These are phyloP conservation scores for Tieghemostelium lacteum DNA, from an alignment of 78 protist genomes.

Conservation along the genomic window DNA sequence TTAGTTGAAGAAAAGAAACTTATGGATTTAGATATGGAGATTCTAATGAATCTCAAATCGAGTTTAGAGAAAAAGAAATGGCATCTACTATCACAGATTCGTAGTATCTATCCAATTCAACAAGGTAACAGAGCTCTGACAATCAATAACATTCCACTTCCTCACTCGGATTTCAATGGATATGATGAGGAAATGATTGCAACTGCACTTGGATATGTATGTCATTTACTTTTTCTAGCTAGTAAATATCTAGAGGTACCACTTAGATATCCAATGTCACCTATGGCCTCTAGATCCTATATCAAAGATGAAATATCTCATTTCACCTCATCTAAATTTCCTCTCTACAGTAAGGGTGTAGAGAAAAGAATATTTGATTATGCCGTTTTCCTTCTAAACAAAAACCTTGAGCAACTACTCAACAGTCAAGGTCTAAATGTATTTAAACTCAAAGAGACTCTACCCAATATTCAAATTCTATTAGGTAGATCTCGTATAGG, in stretches of 20 bases:
- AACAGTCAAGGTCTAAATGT: slow-evolving; percentile 64
- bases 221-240: slow-evolving; percentile 61
- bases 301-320: slow-evolving; percentile 78
- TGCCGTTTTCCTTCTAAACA: slow-evolving; percentile 80
- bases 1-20: slow-evolving; percentile 18
- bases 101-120: slow-evolving; percentile 58
- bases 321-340: slow-evolving; percentile 68
- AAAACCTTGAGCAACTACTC: slow-evolving; percentile 75
- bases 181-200: slow-evolving; percentile 78
- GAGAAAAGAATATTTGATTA: slow-evolving; percentile 74
- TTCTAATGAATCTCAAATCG: slow-evolving; percentile 9
- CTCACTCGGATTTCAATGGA: slow-evolving; percentile 83
- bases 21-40: slow-evolving; percentile 20
- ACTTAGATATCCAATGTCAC: slow-evolving; percentile 81
- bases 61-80: slow-evolving; percentile 61
- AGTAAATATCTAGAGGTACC: slow-evolving; percentile 74
- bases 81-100: slow-evolving; percentile 58
- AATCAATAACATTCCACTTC: slow-evolving; percentile 60
- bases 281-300: slow-evolving; percentile 80
- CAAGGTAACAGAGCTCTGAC: slow-evolving; percentile 32
- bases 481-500: too few relatives aligned
- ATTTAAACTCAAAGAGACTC: slow-evolving; percentile 69
- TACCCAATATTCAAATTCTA: slow-evolving; percentile 77
- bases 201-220: slow-evolving; percentile 83
- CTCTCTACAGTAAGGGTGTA: slow-evolving; percentile 68